A percentile compares a stretch with the other conserved stretches of the same genome.
phyloP scores from a whole-genome alignment of 495 filamentous ascomycete species.

The Hyaloscypha bicolor region DNA sequence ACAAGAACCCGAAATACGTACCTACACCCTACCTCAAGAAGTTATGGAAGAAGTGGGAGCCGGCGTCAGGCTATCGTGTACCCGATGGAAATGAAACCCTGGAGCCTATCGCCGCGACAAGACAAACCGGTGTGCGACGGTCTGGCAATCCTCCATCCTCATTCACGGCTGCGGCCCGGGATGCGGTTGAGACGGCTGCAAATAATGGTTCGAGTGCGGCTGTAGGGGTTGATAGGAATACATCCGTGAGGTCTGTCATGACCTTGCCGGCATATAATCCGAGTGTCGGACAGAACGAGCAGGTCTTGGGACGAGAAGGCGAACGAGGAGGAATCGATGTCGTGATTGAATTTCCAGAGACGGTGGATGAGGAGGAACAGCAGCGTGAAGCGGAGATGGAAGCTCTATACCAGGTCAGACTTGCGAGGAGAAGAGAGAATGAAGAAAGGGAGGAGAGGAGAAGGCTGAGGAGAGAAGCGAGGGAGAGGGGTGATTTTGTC shows the following conservation, averaged over 20 bases:
- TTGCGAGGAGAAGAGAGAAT: slow-evolving; percentile 73
- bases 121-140: slow-evolving; percentile 10
- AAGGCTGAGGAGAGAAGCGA: slow-evolving; percentile 65
- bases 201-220: slow-evolving; percentile 18
- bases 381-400: slow-evolving; percentile 94
- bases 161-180: slow-evolving; percentile 17
- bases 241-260: slow-evolving; percentile 87
- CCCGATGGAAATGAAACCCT: slow-evolving; percentile 33
- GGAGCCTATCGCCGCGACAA: slow-evolving; percentile 26
- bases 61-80: slow-evolving; percentile 35
- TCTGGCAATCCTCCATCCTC: slow-evolving; percentile 23
- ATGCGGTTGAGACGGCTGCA: slow-evolving; percentile 21
- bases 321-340: slow-evolving; percentile 91
- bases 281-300: slow-evolving; percentile 72
- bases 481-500: slow-evolving; percentile 64
- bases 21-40: slow-evolving; percentile 60
- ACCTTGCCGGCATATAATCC: slow-evolving; percentile 80
- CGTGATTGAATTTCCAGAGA: slow-evolving; percentile 81
- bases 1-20: slow-evolving; percentile 55
- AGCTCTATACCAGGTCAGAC: slow-evolving; percentile 83
- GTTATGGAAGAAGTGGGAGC: slow-evolving; percentile 63
- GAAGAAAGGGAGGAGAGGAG: slow-evolving; percentile 76
- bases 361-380: slow-evolving; percentile 57
- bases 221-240: slow-evolving; percentile 73
- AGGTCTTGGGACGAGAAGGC: slow-evolving; percentile 86